Percentiles rank a stretch among this genome's conserved stretches.
These are phyloP conservation scores for Apiotrichum veenhuisii DNA, from an alignment of 1,284 basidiomycete species.

Conservation along the genomic window DNA sequence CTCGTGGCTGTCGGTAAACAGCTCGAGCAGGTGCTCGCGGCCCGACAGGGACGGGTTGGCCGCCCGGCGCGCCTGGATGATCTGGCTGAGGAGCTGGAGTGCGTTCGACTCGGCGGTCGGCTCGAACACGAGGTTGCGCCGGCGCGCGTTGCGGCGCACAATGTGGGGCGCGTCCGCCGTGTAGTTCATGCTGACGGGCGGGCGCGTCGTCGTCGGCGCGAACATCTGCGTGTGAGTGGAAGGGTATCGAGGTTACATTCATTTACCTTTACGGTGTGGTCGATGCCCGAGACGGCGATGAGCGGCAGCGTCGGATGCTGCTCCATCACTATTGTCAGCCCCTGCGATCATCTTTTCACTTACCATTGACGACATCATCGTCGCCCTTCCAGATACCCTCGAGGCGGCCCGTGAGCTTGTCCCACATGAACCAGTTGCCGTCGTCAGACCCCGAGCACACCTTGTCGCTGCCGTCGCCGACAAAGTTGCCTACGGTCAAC, in stretches of 20 bases:
- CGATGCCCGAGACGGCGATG: conserved; percentile 83
- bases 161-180: conserved; percentile 7
- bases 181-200: conserved; percentile 4
- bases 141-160: conserved; percentile 10
- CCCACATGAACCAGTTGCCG: conserved; percentile 71
- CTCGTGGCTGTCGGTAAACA: not conserved
- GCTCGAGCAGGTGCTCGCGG: not conserved
- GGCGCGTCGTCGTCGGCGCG: not conserved
- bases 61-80: not conserved
- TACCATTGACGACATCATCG: conserved; percentile 68
- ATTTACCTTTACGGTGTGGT: conserved; percentile 75
- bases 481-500: conserved; percentile 65
- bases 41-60: not conserved
- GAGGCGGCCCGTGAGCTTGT: conserved; percentile 62
- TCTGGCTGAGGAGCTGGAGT: conserved; percentile 10
- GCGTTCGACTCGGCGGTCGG: conserved; percentile 6
- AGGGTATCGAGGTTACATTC: not conserved
- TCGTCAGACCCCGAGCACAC: conserved; percentile 87
- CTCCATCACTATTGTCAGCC: conserved; percentile 57
- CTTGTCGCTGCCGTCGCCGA: conserved; percentile 71
- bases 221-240: conserved; percentile 1
- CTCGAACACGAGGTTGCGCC: not conserved
- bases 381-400: conserved; percentile 82
- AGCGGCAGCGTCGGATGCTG: conserved; percentile 75
- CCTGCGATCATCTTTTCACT: conserved; percentile 3